Base-by-base conservation (phyloP, 1,284 basidiomycete genomes). In the Salmacisia buchloeana region DNA sequence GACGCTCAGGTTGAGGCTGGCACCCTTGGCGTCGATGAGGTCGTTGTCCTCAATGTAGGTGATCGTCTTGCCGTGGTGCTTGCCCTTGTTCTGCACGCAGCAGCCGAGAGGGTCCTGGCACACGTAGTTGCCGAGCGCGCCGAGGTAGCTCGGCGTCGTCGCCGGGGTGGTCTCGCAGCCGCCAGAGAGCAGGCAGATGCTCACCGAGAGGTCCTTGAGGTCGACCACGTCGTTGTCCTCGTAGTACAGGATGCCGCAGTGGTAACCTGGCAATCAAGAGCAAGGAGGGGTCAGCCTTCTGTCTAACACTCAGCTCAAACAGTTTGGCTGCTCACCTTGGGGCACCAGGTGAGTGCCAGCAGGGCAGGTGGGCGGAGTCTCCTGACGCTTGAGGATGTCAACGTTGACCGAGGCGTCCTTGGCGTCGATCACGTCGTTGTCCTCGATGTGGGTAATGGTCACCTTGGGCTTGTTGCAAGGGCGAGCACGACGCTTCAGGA, bases 21-120 rank as follows among this genome's bases (percentile, higher is more conserved):
- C 9, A 12, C 23, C 23, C 45, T 49, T 49, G 21, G 25, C n/a
- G 15, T 49, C 45, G 23, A 49, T 25, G 5, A 18, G n/a, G 45
- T 49, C 49, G 49, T 54, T 54, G 49, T 54, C 49, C 29, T 54
- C 29, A 31, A 54, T 54, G 49, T 15, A 31, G 49, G 49, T 54
- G 27, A 54, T 29, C 25, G 49, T 54, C 18, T 52, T n/a, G 27
- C 25, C 49, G 25, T 54, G 23, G 49, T 54, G 10, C 27, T 23
- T 52, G 27, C 46, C 46, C 46, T 52, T 52, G 46, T 52, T 31
- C 23, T n/a, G 23, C 23, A 52, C 46, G 25, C 46, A 52, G 46
- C 46, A 52, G 46, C 46, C 46, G 5, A 13, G n/a, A 52, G 46
- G 23, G 29, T 52, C 46, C 18, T 52, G 46, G 46, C 46, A 52